Evolutionary conservation across 345 rosid genomes (phyloP).

Genomic region (Chamaenerion angustifolium): DNA sequence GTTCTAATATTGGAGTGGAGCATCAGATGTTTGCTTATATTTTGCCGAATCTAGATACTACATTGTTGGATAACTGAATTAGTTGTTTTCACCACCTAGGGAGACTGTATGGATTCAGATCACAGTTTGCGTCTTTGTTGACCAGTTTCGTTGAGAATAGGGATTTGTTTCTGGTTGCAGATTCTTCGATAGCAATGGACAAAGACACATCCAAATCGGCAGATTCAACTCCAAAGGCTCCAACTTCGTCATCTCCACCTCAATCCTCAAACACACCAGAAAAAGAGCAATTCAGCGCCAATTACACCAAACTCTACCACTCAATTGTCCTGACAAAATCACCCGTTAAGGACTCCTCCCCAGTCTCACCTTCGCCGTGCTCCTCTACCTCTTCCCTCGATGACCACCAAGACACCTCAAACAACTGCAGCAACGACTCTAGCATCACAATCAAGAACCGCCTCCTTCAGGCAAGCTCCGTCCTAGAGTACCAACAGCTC

Average conservation of each 20-base stretch:
- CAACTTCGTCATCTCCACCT: constrained; percentile 12
- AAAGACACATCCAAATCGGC: constrained; percentile 18
- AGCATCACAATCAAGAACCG: constrained; percentile 34
- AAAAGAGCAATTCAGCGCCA: constrained; percentile 19
- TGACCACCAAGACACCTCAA: constrained; percentile 9
- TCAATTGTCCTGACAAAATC: constrained; percentile 58
- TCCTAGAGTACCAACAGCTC: constrained; percentile 57
- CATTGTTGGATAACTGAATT: no score
- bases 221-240: constrained; percentile 13
- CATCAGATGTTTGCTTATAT: no score
- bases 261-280: constrained; percentile 1
- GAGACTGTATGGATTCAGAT: no score
- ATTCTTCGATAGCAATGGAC: constrained; percentile 16
- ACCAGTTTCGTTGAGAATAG: neutral
- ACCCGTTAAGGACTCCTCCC: constrained; percentile 23
- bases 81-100: no score
- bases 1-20: no score
- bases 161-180: constrained; percentile 1
- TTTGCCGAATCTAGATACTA: no score
- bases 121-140: neutral
- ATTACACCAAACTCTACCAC: constrained; percentile 41
- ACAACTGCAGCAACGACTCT: constrained; percentile 5
- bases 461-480: constrained; percentile 54
- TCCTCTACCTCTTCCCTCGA: constrained; percentile 22
- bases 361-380: constrained; percentile 45